These are phyloP conservation scores for Zygosaccharomyces siamensis DNA, from an alignment of 805 yeast genomes.

Conservation along the genomic window DNA sequence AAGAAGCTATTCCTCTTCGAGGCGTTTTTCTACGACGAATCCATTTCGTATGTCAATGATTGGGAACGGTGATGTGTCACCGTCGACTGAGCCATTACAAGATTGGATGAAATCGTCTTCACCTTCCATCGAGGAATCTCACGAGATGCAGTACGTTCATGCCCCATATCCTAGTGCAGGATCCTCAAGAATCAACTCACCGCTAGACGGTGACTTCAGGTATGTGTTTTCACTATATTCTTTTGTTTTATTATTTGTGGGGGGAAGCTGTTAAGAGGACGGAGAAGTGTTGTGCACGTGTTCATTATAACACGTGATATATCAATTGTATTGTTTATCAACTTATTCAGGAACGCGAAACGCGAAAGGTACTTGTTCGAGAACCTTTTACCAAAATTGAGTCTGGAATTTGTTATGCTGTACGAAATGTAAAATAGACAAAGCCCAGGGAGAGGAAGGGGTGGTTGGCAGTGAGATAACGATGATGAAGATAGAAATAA, in stretches of 20 bases:
- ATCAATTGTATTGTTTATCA: neutral
- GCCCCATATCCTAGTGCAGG: conserved; percentile 22
- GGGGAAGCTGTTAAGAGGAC: neutral
- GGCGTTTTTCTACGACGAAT: conserved; percentile 58
- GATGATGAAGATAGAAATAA: neutral
- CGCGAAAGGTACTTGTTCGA: conserved; percentile 1
- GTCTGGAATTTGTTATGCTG: neutral
- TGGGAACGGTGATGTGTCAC: conserved; percentile 1
- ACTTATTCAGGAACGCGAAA: neutral
- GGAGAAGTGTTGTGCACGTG: neutral
- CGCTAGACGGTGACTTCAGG: conserved; percentile 28
- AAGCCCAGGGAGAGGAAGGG: neutral
- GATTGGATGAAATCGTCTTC: conserved; percentile 45
- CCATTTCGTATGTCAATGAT: conserved; percentile 57
- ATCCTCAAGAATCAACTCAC: conserved; percentile 29
- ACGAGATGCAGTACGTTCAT: conserved; percentile 10
- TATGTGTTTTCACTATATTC: conserved; percentile 8
- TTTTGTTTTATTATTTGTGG: neutral
- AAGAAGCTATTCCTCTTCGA: conserved; percentile 18
- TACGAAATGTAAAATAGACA: neutral
- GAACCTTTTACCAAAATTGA: neutral
- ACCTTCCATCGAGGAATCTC: conserved; percentile 37
- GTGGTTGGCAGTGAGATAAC: neutral
- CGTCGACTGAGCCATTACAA: conserved; percentile 38
- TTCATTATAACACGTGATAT: neutral